Evolutionary conservation across 1,284 basidiomycete species (phyloP).

Genomic region (Microbotryomycetes sp.): DNA sequence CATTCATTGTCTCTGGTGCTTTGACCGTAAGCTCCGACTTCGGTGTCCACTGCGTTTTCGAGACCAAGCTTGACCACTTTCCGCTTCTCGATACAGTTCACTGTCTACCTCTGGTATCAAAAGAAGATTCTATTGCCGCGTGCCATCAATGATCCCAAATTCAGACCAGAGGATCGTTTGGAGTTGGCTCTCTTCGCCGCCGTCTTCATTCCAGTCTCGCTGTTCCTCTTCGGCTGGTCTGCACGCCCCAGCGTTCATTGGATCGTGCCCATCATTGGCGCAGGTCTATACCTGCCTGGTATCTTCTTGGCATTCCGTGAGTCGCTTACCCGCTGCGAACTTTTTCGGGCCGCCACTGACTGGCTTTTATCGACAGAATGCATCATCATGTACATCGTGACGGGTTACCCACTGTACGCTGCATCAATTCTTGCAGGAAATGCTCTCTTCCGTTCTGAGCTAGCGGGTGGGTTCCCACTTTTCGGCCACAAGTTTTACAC

Average conservation of each 20-base stretch:
- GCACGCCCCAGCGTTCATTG: slow-evolving; percentile 33
- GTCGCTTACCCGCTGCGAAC: too few species aligned
- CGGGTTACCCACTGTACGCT: slow-evolving; percentile 7
- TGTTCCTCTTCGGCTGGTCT: slow-evolving; percentile 50
- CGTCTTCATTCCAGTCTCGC: slow-evolving; percentile 60
- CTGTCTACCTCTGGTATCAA: slow-evolving; percentile 30
- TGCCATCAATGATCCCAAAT: slow-evolving; percentile 15
- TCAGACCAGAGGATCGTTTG: slow-evolving; percentile 40
- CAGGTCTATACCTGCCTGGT: slow-evolving; percentile 30
- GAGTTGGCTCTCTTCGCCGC: slow-evolving; percentile 53
- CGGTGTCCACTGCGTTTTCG: too few species aligned
- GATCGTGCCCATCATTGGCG: slow-evolving; percentile 40
- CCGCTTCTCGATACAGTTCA: too few species aligned
- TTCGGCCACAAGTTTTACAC: slow-evolving; percentile 37
- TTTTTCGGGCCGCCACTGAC: too few species aligned
- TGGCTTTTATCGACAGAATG: too few species aligned
- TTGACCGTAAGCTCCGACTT: too few species aligned
- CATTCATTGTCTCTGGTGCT: slow-evolving; percentile 36
- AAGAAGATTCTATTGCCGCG: slow-evolving; percentile 31
- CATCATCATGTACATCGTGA: slow-evolving; percentile 12
- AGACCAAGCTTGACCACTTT: slow-evolving; percentile 15
- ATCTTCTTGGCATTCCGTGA: slow-evolving; percentile 31
- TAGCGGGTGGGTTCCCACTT: slow-evolving; percentile 32
- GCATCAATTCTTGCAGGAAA: slow-evolving; percentile 33
- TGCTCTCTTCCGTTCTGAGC: slow-evolving; percentile 24